Percentiles rank a stretch among this genome's conserved stretches.
These are phyloP conservation scores for Alternaria gansuensis DNA, from an alignment of 2,329 filamentous ascomycete genomes.

Conservation along the genomic window DNA sequence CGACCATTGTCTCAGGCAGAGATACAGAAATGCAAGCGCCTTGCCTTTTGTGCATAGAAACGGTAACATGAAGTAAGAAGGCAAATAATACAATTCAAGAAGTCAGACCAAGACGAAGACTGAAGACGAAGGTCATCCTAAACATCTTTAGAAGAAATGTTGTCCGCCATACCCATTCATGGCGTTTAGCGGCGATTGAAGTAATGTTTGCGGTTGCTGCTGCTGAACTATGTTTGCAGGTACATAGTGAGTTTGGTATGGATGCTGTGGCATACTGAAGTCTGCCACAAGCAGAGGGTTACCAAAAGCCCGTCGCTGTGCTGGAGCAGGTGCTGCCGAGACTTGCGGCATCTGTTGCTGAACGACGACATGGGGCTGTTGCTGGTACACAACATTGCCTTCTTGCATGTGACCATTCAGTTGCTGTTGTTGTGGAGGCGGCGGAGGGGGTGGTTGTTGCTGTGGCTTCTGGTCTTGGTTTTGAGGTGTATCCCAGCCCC, in stretches of 20 bases:
- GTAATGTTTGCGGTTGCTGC: slow-evolving; percentile 33
- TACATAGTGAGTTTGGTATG: slow-evolving; percentile 82
- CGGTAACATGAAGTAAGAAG: neutral
- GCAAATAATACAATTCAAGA: slow-evolving; percentile 9
- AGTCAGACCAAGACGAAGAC: neutral
- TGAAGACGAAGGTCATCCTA: neutral
- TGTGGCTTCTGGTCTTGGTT: slow-evolving; percentile 53
- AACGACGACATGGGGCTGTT: slow-evolving; percentile 27
- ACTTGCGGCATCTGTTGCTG: slow-evolving; percentile 34
- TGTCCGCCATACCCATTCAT: slow-evolving; percentile 36
- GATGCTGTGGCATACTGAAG: slow-evolving; percentile 79
- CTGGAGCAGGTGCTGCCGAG: slow-evolving; percentile 28
- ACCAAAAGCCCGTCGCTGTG: slow-evolving; percentile 60
- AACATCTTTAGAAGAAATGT: slow-evolving; percentile 29
- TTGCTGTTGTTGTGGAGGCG: slow-evolving; percentile 36
- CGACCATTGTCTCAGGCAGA: neutral
- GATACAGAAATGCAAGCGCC: slow-evolving; percentile 2
- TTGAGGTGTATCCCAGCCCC: slow-evolving; percentile 71
- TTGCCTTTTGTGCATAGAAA: slow-evolving; percentile 8
- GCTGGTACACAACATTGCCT: slow-evolving; percentile 23
- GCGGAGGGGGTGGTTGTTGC: slow-evolving; percentile 30
- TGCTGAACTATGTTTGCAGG: slow-evolving; percentile 67
- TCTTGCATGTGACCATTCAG: slow-evolving; percentile 30
- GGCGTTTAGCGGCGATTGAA: slow-evolving; percentile 32
- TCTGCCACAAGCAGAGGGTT: slow-evolving; percentile 79